These are phyloP conservation scores for Acanthamoeba culbertsoni DNA, from an alignment of 208 protist species.

Conservation along the genomic window DNA sequence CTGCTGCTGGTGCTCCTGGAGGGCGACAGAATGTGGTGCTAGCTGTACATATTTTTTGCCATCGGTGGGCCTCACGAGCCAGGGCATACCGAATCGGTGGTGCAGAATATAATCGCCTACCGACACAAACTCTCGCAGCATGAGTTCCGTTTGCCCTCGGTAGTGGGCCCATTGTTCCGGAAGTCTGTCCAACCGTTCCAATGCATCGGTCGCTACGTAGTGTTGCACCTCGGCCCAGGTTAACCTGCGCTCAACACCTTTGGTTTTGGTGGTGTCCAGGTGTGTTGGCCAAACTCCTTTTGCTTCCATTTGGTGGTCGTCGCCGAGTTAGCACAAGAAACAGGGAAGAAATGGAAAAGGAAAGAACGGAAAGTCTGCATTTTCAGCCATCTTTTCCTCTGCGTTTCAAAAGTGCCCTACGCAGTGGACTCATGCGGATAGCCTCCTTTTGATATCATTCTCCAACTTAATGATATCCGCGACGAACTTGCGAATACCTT, in stretches of 20 bases:
- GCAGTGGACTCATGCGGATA: not conserved
- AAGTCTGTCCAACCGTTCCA: not conserved
- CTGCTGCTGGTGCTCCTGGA: not conserved
- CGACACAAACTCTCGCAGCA: not conserved
- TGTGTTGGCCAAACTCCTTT: too few relatives aligned
- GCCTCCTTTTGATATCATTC: constrained; percentile 59
- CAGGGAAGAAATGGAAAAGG: not conserved
- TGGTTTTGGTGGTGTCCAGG: too few relatives aligned
- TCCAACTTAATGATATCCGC: constrained; percentile 91
- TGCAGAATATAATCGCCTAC: constrained; percentile 4
- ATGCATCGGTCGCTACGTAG: not conserved
- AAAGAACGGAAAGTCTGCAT: not conserved
- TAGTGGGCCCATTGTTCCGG: not conserved
- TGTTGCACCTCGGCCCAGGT: not conserved
- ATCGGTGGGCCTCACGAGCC: not conserved
- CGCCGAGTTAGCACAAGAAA: too few relatives aligned
- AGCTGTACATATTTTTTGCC: not conserved
- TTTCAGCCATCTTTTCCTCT: too few relatives aligned
- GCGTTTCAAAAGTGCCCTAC: too few relatives aligned
- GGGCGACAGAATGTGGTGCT: not conserved
- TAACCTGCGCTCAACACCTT: not conserved
- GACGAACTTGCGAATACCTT: constrained; percentile 96
- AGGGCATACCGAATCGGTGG: not conserved
- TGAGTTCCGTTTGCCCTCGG: not conserved
- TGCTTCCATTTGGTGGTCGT: too few relatives aligned